phyloP scores from a whole-genome alignment of 2,329 filamentous ascomycete genomes.

The Chlorencoelia australis region DNA sequence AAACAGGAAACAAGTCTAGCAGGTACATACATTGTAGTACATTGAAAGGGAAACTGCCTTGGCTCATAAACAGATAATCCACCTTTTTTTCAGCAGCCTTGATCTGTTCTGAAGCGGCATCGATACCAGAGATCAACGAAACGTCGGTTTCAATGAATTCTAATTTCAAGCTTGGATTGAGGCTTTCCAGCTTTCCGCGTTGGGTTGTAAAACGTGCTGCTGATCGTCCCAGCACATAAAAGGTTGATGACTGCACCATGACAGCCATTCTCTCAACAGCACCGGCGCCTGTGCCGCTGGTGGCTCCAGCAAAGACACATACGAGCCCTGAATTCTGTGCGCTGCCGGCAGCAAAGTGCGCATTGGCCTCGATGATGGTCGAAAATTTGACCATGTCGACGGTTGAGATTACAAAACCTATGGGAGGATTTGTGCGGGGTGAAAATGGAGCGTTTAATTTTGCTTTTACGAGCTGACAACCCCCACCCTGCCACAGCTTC shows the following conservation, averaged over 20 bases:
- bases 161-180: slow-evolving; percentile 36
- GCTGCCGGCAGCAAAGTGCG: slow-evolving; percentile 21
- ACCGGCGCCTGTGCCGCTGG: slow-evolving; percentile 42
- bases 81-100: slow-evolving; percentile 32
- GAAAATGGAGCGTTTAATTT: too few relatives aligned
- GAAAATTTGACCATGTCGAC: too few relatives aligned
- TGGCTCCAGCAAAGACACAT: slow-evolving; percentile 43
- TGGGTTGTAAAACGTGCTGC: slow-evolving; percentile 23
- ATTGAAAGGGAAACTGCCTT: slow-evolving; percentile 28
- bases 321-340: slow-evolving; percentile 29
- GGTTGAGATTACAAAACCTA: too few relatives aligned
- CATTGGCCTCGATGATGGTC: too few relatives aligned
- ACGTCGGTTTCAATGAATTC: slow-evolving; percentile 41
- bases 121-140: slow-evolving; percentile 40
- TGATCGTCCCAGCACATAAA: slow-evolving; percentile 44
- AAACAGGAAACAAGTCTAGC: too few relatives aligned
- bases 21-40: slow-evolving; percentile 19
- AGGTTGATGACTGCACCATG: slow-evolving; percentile 31
- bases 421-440: too few relatives aligned
- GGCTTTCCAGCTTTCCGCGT: slow-evolving; percentile 30
- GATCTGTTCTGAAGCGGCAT: slow-evolving; percentile 37
- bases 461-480: too few relatives aligned
- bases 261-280: slow-evolving; percentile 37
- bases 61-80: slow-evolving; percentile 38
- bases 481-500: too few relatives aligned